Conservation (phyloP, 371 early-diverging fungal species). For the Apophysomyces variabilis region DNA sequence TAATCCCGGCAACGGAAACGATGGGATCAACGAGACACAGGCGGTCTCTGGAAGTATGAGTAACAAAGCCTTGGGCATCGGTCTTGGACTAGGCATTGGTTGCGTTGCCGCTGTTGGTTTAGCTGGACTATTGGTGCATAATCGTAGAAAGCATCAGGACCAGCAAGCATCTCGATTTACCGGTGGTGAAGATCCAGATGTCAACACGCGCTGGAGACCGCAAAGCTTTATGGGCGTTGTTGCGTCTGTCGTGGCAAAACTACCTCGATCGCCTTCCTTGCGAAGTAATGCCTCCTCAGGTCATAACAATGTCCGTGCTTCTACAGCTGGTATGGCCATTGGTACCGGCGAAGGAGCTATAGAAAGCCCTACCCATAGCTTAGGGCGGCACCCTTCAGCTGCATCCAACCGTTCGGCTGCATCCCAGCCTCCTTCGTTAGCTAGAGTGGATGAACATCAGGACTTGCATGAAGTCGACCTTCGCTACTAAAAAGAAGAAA, state of each 20-base stretch:
- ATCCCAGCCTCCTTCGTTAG: constrained; percentile 29
- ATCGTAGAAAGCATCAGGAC: constrained; percentile 27
- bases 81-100: constrained; percentile 49
- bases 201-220: constrained; percentile 50
- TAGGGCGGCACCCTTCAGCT: constrained; percentile 27
- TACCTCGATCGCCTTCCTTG: constrained; percentile 53
- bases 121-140: constrained; percentile 40
- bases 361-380: constrained; percentile 16
- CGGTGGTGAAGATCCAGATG: constrained; percentile 15
- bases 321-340: constrained; percentile 23
- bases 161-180: background rate
- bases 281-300: constrained; percentile 36
- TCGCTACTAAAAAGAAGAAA: constrained; percentile 18
- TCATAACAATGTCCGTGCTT: constrained; percentile 14
- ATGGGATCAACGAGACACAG: constrained; percentile 22
- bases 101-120: constrained; percentile 49
- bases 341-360: constrained; percentile 27
- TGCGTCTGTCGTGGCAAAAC: constrained; percentile 46
- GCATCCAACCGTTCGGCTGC: constrained; percentile 27
- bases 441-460: constrained; percentile 24
- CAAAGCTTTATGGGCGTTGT: constrained; percentile 55
- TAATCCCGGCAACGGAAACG: constrained; percentile 6
- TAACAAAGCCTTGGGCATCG: constrained; percentile 46
- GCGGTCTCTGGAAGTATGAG: constrained; percentile 28
- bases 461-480: constrained; percentile 29